phyloP scores from a whole-genome alignment of 805 yeast genomes.

The Candida berthetii region DNA sequence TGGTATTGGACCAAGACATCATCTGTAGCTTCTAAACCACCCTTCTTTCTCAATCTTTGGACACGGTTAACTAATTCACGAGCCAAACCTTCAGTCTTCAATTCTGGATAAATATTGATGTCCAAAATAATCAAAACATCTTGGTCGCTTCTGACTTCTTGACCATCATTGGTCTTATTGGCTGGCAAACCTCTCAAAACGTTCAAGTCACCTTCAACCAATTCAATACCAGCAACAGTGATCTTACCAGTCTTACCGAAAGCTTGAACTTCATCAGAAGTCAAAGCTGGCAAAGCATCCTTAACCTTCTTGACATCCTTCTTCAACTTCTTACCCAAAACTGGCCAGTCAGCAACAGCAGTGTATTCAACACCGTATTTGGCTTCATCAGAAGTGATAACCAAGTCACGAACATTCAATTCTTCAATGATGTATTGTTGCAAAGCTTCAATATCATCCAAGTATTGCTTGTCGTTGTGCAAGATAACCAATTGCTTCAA shows the following conservation, averaged over 20 bases:
- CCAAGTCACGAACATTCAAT: slow-evolving; percentile 82
- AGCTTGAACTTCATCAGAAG: slow-evolving; percentile 76
- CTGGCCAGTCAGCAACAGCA: slow-evolving; percentile 99
- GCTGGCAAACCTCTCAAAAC: slow-evolving; percentile 88
- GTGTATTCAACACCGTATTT: slow-evolving; percentile 88
- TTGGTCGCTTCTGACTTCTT: slow-evolving; percentile 81
- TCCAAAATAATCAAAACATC: slow-evolving; percentile 90
- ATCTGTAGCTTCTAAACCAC: slow-evolving; percentile 90
- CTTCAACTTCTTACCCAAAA: slow-evolving; percentile 94
- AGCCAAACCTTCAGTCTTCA: slow-evolving; percentile 90
- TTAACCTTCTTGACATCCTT: slow-evolving; percentile 90
- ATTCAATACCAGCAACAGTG: slow-evolving; percentile 83
- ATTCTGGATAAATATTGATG: slow-evolving; percentile 78
- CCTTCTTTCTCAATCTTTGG: slow-evolving; percentile 95
- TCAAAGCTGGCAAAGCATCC: slow-evolving; percentile 79
- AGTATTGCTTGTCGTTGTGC: slow-evolving; percentile 69
- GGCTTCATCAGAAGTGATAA: slow-evolving; percentile 86
- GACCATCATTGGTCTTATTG: slow-evolving; percentile 55
- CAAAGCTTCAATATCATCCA: slow-evolving; percentile 73
- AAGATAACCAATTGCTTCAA: slow-evolving; percentile 81
- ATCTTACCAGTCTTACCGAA: slow-evolving; percentile 70
- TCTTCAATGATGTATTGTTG: slow-evolving; percentile 82
- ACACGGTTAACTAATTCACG: slow-evolving; percentile 96
- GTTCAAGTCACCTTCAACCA: slow-evolving; percentile 82
- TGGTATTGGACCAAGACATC: slow-evolving; percentile 85